Evolutionary conservation across 257 asterid genomes (phyloP), one percentile per base, ranked within the genome.

Genomic region (Solanum sejunctum): DNA sequence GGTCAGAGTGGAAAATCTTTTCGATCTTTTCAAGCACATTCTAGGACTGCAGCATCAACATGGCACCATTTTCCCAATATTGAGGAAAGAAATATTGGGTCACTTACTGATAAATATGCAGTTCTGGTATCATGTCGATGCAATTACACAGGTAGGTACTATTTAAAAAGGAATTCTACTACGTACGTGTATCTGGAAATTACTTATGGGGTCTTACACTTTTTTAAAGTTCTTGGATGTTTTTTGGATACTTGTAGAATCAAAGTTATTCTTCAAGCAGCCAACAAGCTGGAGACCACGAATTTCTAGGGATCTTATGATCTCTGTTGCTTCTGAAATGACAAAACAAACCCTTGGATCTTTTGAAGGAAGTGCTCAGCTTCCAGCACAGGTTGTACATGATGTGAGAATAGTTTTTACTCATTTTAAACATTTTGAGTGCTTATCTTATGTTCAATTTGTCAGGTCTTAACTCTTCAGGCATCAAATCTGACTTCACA

Each of bases 291-390:
- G 99, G 99, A 87, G 91, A 66, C 98, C 98, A 57, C 97, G 97
- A 73, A 90, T 95, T 81, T 90, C 97, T 26, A 90, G 97, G 91
- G 99, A 97, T 90, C 93, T 97, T 86, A 90, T 97, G 97, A 92
- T 97, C 72, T 93, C 99, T 69, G 99, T 97, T 89, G 91, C 98
- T 85, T 94, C 99, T 92, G 98, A 95, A 89, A 95, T 89, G 97
- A 92, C 95, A 54, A 87, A 86, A 85, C 98, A 91, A 88, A 86
- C 97, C 80, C 90, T 87, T 84, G 98, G 93, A 78, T 89, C 97
- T 64, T 91, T 90, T 88, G 94, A 93, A 86, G 90, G 84, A 83
- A 88, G 84, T 4, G 85, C 95, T 85, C 93, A 90, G 88, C 97
- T 97, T 90, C 98, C 98, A 28, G 92, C 90, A 87, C 98, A 96